These are phyloP conservation scores for Amanita polypyramis DNA, from an alignment of 768 basidiomycete species.

Conservation along the genomic window DNA sequence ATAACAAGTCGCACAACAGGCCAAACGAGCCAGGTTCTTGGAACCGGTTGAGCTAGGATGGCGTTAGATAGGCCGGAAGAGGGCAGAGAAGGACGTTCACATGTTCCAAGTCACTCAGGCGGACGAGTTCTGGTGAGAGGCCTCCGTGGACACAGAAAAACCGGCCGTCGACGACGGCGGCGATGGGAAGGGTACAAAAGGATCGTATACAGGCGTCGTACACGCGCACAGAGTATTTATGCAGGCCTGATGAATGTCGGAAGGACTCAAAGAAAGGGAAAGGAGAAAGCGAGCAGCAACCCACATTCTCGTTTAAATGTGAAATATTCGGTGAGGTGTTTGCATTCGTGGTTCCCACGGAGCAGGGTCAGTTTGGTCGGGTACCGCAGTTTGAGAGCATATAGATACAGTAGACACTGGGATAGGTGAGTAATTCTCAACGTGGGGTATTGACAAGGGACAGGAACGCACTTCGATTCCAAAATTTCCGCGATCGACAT, in stretches of 20 bases:
- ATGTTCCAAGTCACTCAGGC: slow-evolving; percentile 60
- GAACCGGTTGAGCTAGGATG: slow-evolving; percentile 74
- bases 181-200: slow-evolving; percentile 83
- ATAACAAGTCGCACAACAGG: slow-evolving; percentile 87
- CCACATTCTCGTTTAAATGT: slow-evolving; percentile 96
- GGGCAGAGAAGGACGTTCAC: slow-evolving; percentile 25
- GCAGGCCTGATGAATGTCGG: slow-evolving; percentile 47
- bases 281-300: slow-evolving; percentile 16
- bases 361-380: slow-evolving; percentile 76
- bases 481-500: slow-evolving; percentile 95
- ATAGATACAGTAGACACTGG: slow-evolving; percentile 86
- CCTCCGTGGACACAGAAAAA: slow-evolving; percentile 99
- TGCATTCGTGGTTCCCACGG: slow-evolving; percentile 95
- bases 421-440: neutral
- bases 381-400: slow-evolving; percentile 85
- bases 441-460: neutral
- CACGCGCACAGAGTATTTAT: slow-evolving; percentile 78
- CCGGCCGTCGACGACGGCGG: slow-evolving; percentile 86
- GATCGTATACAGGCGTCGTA: slow-evolving; percentile 91
- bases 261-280: slow-evolving; percentile 4
- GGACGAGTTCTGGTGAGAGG: slow-evolving; percentile 76
- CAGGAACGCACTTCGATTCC: slow-evolving; percentile 38
- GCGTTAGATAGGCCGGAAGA: slow-evolving; percentile 1
- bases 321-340: slow-evolving; percentile 94
- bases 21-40: slow-evolving; percentile 90